Percentiles rank a stretch among this genome's conserved stretches.
phyloP scores from a whole-genome alignment of 2,329 filamentous ascomycete species.

The Fusarium sp. region DNA sequence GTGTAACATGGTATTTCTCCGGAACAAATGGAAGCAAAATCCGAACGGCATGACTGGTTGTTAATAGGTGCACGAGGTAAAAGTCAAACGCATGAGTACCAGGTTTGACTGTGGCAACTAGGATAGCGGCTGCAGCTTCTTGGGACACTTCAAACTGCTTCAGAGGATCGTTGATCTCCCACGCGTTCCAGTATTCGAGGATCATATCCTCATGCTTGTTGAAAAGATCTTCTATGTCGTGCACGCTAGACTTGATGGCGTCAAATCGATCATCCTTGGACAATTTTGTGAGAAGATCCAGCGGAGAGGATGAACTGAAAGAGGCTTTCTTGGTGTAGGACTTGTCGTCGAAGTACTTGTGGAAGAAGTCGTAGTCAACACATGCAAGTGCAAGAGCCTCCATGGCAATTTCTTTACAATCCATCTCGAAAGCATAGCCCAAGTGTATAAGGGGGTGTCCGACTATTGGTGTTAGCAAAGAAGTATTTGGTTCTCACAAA shows the following conservation, averaged over 20 bases:
- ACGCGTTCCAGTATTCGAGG: conserved; percentile 92
- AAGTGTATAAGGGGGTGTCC: conserved; percentile 95
- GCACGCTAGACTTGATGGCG: conserved; percentile 63
- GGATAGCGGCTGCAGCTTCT: conserved; percentile 68
- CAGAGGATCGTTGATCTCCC: conserved; percentile 77
- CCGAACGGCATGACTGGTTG: conserved; percentile 88
- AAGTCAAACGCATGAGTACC: conserved; percentile 80
- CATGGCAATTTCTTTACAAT: conserved; percentile 86
- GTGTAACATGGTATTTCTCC: conserved; percentile 73
- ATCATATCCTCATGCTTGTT: conserved; percentile 74
- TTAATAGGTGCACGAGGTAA: conserved; percentile 84
- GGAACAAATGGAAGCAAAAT: conserved; percentile 84
- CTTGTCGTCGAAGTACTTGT: conserved; percentile 77
- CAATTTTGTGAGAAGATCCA: conserved; percentile 78
- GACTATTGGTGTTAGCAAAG: conserved; percentile 62
- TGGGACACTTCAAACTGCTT: conserved; percentile 80
- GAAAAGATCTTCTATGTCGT: conserved; percentile 77
- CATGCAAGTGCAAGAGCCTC: conserved; percentile 82
- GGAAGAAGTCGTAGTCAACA: conserved; percentile 67
- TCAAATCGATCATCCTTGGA: conserved; percentile 76
- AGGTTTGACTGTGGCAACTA: conserved; percentile 69
- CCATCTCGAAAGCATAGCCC: conserved; percentile 91
- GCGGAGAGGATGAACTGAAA: conserved; percentile 69
- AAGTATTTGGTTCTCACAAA: neutral
- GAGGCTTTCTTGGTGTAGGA: conserved; percentile 74